Evolutionary conservation across 2,329 filamentous ascomycete species (phyloP).

Genomic region (Ascochyta clinopodiicola): DNA sequence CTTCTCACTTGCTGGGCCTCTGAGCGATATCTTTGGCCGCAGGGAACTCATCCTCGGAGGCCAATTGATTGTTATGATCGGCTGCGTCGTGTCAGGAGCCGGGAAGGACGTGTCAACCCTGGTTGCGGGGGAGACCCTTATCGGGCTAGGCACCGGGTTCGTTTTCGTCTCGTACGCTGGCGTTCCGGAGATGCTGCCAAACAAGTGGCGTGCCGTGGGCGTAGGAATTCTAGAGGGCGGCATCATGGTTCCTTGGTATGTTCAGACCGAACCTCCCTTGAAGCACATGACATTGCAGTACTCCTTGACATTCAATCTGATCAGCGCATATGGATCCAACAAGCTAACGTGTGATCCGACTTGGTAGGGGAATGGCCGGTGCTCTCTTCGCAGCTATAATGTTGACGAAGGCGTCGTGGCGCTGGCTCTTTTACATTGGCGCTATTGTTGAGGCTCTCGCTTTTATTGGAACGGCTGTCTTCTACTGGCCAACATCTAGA

Average conservation of each 20-base stretch:
- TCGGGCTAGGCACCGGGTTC: not conserved
- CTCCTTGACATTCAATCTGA: no score
- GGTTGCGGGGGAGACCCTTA: not conserved
- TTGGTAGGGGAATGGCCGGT: not conserved
- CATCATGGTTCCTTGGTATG: slow-evolving; percentile 3
- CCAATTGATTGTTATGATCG: not conserved
- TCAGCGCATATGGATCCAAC: not conserved
- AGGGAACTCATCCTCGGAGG: slow-evolving; percentile 1
- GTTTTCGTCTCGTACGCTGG: slow-evolving; percentile 2
- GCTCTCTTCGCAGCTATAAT: not conserved
- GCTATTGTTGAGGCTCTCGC: not conserved
- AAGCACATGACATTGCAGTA: not conserved
- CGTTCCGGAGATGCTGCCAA: slow-evolving; percentile 1
- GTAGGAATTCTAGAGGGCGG: slow-evolving; percentile 1
- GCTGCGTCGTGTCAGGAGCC: slow-evolving; percentile 2
- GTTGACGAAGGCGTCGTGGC: not conserved
- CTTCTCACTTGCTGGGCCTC: slow-evolving; percentile 3
- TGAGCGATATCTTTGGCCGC: slow-evolving; percentile 1
- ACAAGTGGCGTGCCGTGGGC: slow-evolving; percentile 1
- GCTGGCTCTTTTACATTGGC: slow-evolving; percentile 1
- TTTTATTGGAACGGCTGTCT: not conserved
- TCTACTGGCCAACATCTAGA: slow-evolving; percentile 4
- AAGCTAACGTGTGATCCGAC: not conserved
- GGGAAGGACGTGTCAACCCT: not conserved
- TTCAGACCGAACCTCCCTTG: not conserved